Percentiles rank a stretch among this genome's conserved stretches.
Evolutionary conservation across 2,329 filamentous ascomycete genomes (phyloP).

Genomic region (Diplocarpon mali): DNA sequence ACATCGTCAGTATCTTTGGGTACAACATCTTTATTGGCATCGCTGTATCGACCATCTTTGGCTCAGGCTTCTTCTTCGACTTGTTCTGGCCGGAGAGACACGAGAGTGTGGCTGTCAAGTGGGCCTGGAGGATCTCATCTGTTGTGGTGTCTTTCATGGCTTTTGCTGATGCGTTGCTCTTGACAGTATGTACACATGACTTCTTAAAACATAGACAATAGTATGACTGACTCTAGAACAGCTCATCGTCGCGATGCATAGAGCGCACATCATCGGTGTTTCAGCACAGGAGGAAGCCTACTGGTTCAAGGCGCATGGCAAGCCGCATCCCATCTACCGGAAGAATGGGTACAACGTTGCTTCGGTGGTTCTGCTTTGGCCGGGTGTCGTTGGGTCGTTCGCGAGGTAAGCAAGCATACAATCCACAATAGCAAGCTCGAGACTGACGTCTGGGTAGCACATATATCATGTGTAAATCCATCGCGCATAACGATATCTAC

Average conservation of each 20-base stretch:
- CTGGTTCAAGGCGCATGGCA: constrained; percentile 27
- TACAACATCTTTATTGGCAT: constrained; percentile 50
- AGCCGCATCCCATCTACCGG: constrained; percentile 33
- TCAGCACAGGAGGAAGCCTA: constrained; percentile 20
- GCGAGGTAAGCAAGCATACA: constrained; percentile 30
- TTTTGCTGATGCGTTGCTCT: constrained; percentile 36
- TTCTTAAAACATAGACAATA: background rate
- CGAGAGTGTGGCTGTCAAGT: constrained; percentile 36
- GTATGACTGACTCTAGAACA: constrained; percentile 5
- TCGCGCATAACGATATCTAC: constrained; percentile 26
- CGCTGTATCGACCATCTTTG: constrained; percentile 46
- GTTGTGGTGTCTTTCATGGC: constrained; percentile 37
- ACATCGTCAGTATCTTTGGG: constrained; percentile 42
- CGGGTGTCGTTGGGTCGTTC: constrained; percentile 37
- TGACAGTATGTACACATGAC: constrained; percentile 29
- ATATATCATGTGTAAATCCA: constrained; percentile 28
- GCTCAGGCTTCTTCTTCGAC: constrained; percentile 49
- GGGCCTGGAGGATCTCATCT: constrained; percentile 43
- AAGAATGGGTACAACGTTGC: constrained; percentile 39
- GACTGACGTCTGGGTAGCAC: constrained; percentile 18
- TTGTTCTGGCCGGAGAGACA: constrained; percentile 47
- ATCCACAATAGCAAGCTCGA: background rate
- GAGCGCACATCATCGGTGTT: constrained; percentile 35
- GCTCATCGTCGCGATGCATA: constrained; percentile 36
- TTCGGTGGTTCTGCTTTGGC: constrained; percentile 41